Evolutionary conservation across 805 yeast species (phyloP), one percentile per base, ranked within the genome.

Genomic region (Saccharomycopsis capsularis): DNA sequence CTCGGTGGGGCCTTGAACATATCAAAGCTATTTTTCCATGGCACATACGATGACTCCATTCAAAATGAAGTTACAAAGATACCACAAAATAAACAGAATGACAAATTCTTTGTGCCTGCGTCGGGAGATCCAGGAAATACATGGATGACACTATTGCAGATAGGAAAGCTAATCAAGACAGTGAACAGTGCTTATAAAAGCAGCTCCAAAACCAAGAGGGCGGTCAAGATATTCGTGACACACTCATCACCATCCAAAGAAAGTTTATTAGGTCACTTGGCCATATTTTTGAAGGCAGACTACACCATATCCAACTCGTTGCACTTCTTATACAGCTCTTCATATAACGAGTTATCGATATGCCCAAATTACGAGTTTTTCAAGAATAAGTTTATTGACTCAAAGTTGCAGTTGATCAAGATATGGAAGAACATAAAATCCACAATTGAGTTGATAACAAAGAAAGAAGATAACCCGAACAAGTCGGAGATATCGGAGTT

Each of bases 231-330:
- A 5, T 78, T 85, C 57, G 62, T 85, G 9, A 68, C 83, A 15
- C 88, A 84, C 62, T 79, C 84, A 42, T 79, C 89, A 3, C 86
- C 88, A 1, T 69, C 83, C 27, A 70, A 83, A 52, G 86, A 82
- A 52, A 85, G 86, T 2, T 62, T 85, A 23, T 62, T 85, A 37
- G 82, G 81, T 51, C 87, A 82, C 60, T 62, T 85, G 51, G 79
- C 87, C 35, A 75, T 82, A 35, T 67, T 77, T 24, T 70, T 84
- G 56, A 78, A 81, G 54, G 82, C 85, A 57, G 90, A 84, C 60
- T 81, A 80, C 60, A 81, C 89, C 2, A 62, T 85, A 3, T 76
- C 85, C n/a, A 82, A 82, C 56, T 82, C 87, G 0, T 61, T 84
- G 37, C 91, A 85, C 59, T 81, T 81, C 65, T 68, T 81, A 48